Evolutionary conservation across 2,329 filamentous ascomycete genomes (phyloP).

Genomic region (Ascomycota sp.): DNA sequence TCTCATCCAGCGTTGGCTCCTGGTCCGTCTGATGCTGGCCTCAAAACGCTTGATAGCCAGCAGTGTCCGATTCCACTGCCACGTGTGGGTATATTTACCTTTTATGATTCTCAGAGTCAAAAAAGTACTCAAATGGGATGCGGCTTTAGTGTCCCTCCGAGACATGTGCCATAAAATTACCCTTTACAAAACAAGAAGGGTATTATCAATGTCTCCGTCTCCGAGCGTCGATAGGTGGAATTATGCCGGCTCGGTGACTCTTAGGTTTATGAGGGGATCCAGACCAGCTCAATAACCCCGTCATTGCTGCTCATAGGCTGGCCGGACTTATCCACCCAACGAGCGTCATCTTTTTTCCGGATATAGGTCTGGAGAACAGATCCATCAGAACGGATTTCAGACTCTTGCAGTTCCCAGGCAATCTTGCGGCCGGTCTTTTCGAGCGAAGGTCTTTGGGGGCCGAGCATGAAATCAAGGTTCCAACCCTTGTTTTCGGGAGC

Average conservation of each 20-base stretch:
- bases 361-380: conserved; percentile 30
- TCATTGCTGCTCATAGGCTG: conserved; percentile 28
- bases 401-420: conserved; percentile 30
- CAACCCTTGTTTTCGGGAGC: conserved; percentile 22
- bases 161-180: too few relatives aligned
- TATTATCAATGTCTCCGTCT: too few relatives aligned
- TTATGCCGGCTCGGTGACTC: too few relatives aligned
- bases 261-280: conserved; percentile 19
- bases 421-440: conserved; percentile 27
- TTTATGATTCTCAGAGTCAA: too few relatives aligned
- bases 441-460: conserved; percentile 24
- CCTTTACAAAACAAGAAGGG: background rate
- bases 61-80: too few relatives aligned
- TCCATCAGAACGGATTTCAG: conserved; percentile 23
- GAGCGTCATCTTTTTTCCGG: conserved; percentile 26
- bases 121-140: too few relatives aligned
- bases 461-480: conserved; percentile 29
- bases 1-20: too few relatives aligned
- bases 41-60: too few relatives aligned
- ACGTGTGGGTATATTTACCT: too few relatives aligned
- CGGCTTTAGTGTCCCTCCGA: too few relatives aligned
- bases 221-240: too few relatives aligned
- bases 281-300: conserved; percentile 33
- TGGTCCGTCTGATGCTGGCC: too few relatives aligned
- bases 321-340: conserved; percentile 26